These are phyloP conservation scores for Paramecium biaurelia DNA, from an alignment of 73 alveolate species.

Conservation along the genomic window DNA sequence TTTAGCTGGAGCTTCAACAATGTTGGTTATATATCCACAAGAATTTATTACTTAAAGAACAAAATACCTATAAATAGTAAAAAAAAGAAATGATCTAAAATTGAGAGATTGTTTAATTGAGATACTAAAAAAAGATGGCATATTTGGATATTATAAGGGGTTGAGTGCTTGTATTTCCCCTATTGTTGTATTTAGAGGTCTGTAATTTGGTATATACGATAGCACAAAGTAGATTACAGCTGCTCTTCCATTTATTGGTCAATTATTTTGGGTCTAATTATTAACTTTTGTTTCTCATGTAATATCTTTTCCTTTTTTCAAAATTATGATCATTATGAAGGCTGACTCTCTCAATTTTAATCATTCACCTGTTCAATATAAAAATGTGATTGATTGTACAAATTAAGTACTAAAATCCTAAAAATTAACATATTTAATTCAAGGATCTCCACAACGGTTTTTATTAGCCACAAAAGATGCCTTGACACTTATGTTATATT, in stretches of 20 bases:
- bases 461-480: background rate
- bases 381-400: background rate
- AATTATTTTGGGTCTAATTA: background rate
- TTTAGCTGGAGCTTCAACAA: constrained; percentile 90
- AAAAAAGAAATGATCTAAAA: constrained; percentile 76
- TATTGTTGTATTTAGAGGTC: constrained; percentile 86
- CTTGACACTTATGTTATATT: background rate
- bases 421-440: background rate
- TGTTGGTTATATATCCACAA: constrained; percentile 86
- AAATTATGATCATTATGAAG: background rate
- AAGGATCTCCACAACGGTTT: background rate
- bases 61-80: constrained; percentile 89
- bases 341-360: background rate
- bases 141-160: constrained; percentile 89
- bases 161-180: constrained; percentile 87
- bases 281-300: background rate
- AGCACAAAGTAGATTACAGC: constrained; percentile 72
- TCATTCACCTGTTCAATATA: background rate
- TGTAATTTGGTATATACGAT: constrained; percentile 91
- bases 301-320: background rate
- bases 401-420: background rate
- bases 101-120: constrained; percentile 81
- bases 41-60: constrained; percentile 87
- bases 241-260: background rate
- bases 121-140: constrained; percentile 79